phyloP scores from a whole-genome alignment of 2,329 filamentous ascomycete species.

The Botrytis sinoallii region DNA sequence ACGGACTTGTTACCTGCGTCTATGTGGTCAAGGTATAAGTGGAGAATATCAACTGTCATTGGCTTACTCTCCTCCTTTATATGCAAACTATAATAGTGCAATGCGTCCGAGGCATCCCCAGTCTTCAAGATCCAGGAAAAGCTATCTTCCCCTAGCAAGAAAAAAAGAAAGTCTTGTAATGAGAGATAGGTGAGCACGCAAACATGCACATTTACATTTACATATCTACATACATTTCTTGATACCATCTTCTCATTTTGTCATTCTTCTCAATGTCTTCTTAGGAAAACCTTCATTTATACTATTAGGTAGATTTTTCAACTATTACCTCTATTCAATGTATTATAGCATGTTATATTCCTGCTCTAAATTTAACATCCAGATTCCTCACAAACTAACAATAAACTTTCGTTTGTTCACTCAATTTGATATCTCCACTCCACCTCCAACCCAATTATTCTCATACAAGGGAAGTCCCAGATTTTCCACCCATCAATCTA shows the following conservation, averaged over 20 bases:
- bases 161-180: background rate
- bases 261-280: background rate
- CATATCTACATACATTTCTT: background rate
- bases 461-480: background rate
- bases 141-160: background rate
- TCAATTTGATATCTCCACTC: background rate
- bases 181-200: background rate
- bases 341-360: background rate
- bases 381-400: background rate
- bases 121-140: background rate
- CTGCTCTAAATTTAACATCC: background rate
- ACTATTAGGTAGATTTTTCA: background rate
- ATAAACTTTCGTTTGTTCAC: background rate
- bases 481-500: background rate
- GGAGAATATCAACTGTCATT: background rate
- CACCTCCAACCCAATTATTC: background rate
- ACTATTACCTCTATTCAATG: background rate
- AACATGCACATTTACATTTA: background rate
- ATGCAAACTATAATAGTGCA: background rate
- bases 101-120: background rate
- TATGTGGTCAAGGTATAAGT: background rate
- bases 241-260: background rate
- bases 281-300: background rate
- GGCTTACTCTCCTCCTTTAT: background rate
- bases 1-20: background rate